A percentile compares a stretch with the other conserved stretches of the same genome.
phyloP scores from a whole-genome alignment of 2,329 filamentous ascomycete genomes.

The Coniochaeta hoffmannii region DNA sequence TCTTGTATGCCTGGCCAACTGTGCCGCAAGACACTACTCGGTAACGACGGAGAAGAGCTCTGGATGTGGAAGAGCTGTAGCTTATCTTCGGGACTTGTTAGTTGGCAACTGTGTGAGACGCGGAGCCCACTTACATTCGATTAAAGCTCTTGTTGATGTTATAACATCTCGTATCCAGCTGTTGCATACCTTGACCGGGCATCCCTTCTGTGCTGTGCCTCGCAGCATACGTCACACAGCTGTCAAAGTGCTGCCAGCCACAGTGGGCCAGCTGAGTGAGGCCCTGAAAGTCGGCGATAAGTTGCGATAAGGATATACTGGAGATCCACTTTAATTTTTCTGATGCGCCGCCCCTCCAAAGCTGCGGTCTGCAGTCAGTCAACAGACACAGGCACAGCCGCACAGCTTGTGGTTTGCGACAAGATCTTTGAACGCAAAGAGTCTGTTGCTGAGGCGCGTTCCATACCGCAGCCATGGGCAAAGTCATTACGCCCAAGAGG shows the following conservation, averaged over 20 bases:
- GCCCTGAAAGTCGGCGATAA: not conserved
- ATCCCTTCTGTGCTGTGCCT: not conserved
- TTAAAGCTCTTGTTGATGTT: not conserved
- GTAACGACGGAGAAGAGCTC: not conserved
- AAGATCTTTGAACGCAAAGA: not conserved
- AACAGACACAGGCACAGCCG: too few species aligned
- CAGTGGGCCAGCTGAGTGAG: not conserved
- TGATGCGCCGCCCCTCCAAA: not conserved
- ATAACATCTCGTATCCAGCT: not conserved
- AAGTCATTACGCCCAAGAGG: slow-evolving; percentile 30
- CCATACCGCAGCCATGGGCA: slow-evolving; percentile 26
- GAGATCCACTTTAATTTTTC: not conserved
- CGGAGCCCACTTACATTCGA: not conserved
- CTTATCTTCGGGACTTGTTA: not conserved
- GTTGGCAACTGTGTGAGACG: not conserved
- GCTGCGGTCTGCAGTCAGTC: not conserved
- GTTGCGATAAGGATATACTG: not conserved
- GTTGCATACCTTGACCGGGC: not conserved
- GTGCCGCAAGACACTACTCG: not conserved
- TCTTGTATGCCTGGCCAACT: not conserved
- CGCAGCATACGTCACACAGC: not conserved
- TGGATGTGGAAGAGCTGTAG: not conserved
- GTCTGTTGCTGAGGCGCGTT: not conserved
- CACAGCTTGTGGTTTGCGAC: too few species aligned
- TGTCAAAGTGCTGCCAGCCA: not conserved